Evolutionary conservation across 2,329 filamentous ascomycete genomes (phyloP), one percentile per base, ranked within the genome.

Genomic region (Colletotrichum tropicicola): DNA sequence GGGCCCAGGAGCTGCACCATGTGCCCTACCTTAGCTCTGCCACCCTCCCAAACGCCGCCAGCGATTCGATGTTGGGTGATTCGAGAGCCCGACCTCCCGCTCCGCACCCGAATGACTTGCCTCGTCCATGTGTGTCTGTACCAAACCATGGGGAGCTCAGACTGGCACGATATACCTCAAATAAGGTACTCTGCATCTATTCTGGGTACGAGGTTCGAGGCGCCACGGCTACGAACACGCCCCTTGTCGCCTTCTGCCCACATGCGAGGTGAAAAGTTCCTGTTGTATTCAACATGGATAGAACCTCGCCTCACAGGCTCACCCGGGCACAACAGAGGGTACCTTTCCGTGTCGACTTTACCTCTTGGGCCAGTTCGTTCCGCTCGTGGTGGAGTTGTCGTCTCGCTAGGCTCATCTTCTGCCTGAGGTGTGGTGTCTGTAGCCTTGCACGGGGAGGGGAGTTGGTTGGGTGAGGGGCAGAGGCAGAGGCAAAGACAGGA

Each of bases 11-110:
- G 35, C 48, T 35, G 56, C 32, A 52, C 60, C 48, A 21, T 10
- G 39, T 23, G 32, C 12, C 25, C 45, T 30, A 45, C 48, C 32
- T 27, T 25, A 19, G 56, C 41, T 54, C 55, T 49, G 47, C 44
- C 47, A 53, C 30, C 47, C 47, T 60, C 55, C 47, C 39, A 64
- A 59, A 59, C 60, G 25, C 55, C n/a, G 47, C 60, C 60, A 60
- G 19, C 56, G 39, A 47, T 35, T 59, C 55, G 55, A 59, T 19
- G 37, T 17, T 3, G 15, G n/a, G 15, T 17, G 9, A n/a, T 41
- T 41, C n/a, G n/a, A n/a, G 13, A 8, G 9, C 37, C n/a, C 5
- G n/a, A 54, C 37, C 27, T 21, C 28, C 25, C 27, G 25, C 23
- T 32, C 7, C 25, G 52, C 17, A 45, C 52, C 39, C 49, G 28